Evolutionary conservation across 768 basidiomycete species (phyloP).

Genomic region (Suillus discolor): DNA sequence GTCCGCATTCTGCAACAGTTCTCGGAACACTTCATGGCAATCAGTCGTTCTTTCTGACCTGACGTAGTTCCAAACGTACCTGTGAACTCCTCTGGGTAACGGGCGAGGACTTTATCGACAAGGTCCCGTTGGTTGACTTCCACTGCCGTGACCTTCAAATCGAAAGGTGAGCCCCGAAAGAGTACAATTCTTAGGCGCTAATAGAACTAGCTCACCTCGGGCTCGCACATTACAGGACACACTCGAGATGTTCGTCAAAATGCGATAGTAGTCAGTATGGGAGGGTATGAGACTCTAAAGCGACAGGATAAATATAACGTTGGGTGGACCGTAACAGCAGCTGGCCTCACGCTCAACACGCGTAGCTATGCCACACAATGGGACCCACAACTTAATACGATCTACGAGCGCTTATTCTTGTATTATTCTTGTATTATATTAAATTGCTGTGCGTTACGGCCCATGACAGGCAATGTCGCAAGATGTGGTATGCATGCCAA

Average conservation of each 20-base stretch:
- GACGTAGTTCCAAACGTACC: constrained; percentile 4
- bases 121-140: constrained; percentile 16
- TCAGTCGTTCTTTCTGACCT: background rate
- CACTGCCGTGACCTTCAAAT: constrained; percentile 2
- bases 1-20: constrained; percentile 60
- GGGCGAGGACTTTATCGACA: constrained; percentile 20
- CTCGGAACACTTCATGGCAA: constrained; percentile 43
- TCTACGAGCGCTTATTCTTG: background rate
- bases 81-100: constrained; percentile 21
- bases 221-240: background rate
- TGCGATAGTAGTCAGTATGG: background rate
- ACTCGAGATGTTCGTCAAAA: background rate
- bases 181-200: background rate
- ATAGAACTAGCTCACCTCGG: background rate
- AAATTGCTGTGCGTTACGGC: background rate
- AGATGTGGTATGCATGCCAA: background rate
- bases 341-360: background rate
- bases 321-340: background rate
- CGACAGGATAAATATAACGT: background rate
- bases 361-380: background rate
- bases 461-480: background rate
- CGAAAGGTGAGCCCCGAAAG: background rate
- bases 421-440: background rate
- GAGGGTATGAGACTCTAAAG: background rate
- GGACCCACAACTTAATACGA: constrained; percentile 1